Evolutionary conservation across 345 rosid species (phyloP).

Genomic region (Eucalyptus marginata): DNA sequence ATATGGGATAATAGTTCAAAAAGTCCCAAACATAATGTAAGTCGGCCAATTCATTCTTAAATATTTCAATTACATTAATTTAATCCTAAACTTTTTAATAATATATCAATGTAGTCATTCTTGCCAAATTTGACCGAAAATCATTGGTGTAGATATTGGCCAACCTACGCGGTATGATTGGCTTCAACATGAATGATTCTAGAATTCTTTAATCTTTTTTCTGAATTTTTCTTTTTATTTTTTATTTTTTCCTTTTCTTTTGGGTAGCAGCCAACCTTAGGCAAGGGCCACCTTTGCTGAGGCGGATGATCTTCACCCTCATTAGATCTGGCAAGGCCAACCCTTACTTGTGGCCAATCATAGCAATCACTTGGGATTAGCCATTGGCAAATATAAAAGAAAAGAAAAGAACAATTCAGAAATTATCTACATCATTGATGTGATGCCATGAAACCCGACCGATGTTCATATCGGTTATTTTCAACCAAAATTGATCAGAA

Average conservation of each 20-base stretch:
- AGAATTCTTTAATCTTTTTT: too few relatives aligned
- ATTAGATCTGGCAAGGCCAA: rapidly evolving
- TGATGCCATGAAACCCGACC: rapidly evolving
- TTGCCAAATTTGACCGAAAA: background rate
- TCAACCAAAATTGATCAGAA: rapidly evolving
- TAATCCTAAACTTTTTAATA: rapidly evolving
- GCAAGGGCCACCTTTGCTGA: background rate
- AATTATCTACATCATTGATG: background rate
- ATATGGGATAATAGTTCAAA: background rate
- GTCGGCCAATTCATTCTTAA: background rate
- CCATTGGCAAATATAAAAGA: background rate
- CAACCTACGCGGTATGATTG: too few relatives aligned
- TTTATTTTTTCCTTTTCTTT: background rate
- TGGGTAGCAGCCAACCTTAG: rapidly evolving
- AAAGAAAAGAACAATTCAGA: background rate
- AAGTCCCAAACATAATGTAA: background rate
- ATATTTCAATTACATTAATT: background rate
- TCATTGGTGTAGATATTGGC: background rate
- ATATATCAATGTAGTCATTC: too few relatives aligned
- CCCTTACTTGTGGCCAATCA: background rate
- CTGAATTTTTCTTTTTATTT: background rate
- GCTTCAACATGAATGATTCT: background rate
- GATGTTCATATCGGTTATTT: rapidly evolving
- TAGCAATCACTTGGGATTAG: too few relatives aligned
- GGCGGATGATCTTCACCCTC: background rate